Evolutionary conservation across 179 eudicot genomes (phyloP), one percentile per base, ranked within the genome.

Genomic region (Pouteria campechiana): DNA sequence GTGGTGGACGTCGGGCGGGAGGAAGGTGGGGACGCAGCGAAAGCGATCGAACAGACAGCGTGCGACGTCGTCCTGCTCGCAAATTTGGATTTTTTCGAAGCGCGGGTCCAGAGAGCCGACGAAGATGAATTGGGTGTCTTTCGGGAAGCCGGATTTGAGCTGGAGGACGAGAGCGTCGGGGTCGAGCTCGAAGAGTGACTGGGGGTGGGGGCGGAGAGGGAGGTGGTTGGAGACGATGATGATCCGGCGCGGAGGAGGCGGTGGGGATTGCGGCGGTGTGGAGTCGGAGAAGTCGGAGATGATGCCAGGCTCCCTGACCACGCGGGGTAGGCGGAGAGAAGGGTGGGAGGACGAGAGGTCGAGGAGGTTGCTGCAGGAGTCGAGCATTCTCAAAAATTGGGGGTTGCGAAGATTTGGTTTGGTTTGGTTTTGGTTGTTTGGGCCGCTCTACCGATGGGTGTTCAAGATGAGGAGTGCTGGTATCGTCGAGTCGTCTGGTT

Each of bases 141-240:
- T 41, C 6, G 63, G 33, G 14, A 83, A 54, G 18, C 97, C 97
- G 37, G 71, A 73, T 47, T 60, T 72, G n/a, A 83, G 68, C 37
- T 83, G 97, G 37, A 79, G 55, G 17, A 39, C 49, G 10, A 83
- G 35, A 1, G 78, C 72, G 46, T 83, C 94, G 3, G 44, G 30
- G 35, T 88, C 92, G 57, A 61, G 76, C 6, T 77, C 84, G 17
- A 83, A 88, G 0, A 19, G 42, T 14, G 54, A 42, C 10, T 71
- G 64, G 4, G 52, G 57, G 36, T 12, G 23, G 15, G 74, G 70
- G 58, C 69, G 77, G 0, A 88, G 2, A 0, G 97, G 97, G 0
- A 88, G 69, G 41, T 75, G 92, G 18, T 87, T 80, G 2, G 87
- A 60, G 7, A 83, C 97, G 10, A 83, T 63, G 45, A 81, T 75